Base-by-base conservation (phyloP, 768 basidiomycete genomes). In the Mycena rebaudengoi region DNA sequence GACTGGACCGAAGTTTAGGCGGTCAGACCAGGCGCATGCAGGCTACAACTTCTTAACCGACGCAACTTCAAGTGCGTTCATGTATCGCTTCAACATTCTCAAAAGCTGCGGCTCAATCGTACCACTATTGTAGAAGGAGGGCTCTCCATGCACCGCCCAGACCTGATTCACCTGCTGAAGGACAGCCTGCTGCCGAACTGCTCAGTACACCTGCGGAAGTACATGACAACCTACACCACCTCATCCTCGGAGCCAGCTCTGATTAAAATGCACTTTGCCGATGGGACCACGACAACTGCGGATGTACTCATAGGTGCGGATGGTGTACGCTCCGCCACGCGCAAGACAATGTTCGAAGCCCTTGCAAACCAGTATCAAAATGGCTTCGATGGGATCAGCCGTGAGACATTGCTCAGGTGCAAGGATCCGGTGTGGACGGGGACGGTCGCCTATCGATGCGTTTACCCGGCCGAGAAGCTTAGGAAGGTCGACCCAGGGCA, bases 391-490 rank as follows among this genome's bases (percentile, higher is more conserved):
- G 54, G 54, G 40, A 55, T 55, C 28, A 44, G 29, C 41, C 41
- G 23, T 25, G 54, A 56, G 41, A 35, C n/a, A 35, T 45, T 56
- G 23, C 54, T 44, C 20, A 56, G 32, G 43, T 56, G 54, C 54
- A 56, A 56, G 43, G 41, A 56, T 33, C 54, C 54, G 29, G 54
- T 56, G 43, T 56, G 54, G 54, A 56, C 54, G 41, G 54, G 54
- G 41, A 56, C 54, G 43, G 30, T 56, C 41, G 54, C 54, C 21
- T 56, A 56, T 45, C 54, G 54, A 45, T 56, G 43, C 30, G 41
- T 56, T 45, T 56, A 25, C 43, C 32, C 54, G 30, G 54, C 43
- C 23, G 54, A 56, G 54, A 56, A 56, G 43, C 54, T 56, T 26
- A 56, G 54, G 54, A 56, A 45, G 41, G 30, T 45, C 30, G 54